Conservation (phyloP, 352 stramenopile species). For the Elongisporangium prolatum region DNA sequence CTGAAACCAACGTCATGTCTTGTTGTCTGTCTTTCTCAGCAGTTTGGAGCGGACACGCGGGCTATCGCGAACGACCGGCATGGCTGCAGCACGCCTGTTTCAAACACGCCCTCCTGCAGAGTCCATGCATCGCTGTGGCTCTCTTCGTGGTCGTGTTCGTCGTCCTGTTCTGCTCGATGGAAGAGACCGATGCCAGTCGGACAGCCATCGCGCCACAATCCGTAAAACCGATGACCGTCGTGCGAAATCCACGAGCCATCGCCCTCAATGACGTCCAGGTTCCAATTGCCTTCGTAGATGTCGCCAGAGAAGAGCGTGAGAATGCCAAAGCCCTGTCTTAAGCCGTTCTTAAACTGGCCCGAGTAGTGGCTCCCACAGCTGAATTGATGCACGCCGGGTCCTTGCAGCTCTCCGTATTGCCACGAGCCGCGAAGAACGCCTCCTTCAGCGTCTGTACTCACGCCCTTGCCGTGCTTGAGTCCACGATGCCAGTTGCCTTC, state of each 20-base stretch:
- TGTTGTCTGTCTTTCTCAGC: conserved; percentile 11
- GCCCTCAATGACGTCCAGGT: conserved; percentile 36
- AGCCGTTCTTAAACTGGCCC: conserved; percentile 38
- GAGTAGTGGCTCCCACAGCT: conserved; percentile 52
- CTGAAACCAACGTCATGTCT: conserved; percentile 9
- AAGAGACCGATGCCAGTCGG: conserved; percentile 56
- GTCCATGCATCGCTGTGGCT: conserved; percentile 3
- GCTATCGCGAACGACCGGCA: conserved; percentile 41
- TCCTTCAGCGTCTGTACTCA: conserved; percentile 32
- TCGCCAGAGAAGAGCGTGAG: conserved; percentile 54
- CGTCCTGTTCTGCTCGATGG: conserved; percentile 21
- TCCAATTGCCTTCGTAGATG: conserved; percentile 68
- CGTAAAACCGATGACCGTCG: conserved; percentile 43
- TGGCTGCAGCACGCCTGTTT: conserved; percentile 31
- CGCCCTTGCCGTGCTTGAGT: conserved; percentile 60
- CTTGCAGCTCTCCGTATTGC: conserved; percentile 35
- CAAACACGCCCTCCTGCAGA: conserved; percentile 38
- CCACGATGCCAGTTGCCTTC: conserved; percentile 53
- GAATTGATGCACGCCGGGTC: conserved; percentile 44
- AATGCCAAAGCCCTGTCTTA: conserved; percentile 50
- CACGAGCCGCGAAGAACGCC: conserved; percentile 44
- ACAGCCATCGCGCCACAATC: conserved; percentile 47
- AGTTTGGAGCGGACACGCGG: conserved; percentile 2
- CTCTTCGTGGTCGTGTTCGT: conserved; percentile 17
- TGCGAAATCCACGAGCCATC: conserved; percentile 59